Evolutionary conservation across 2,329 filamentous ascomycete species (phyloP), one percentile per base, ranked within the genome.

Genomic region (Dactylellina cionopaga): DNA sequence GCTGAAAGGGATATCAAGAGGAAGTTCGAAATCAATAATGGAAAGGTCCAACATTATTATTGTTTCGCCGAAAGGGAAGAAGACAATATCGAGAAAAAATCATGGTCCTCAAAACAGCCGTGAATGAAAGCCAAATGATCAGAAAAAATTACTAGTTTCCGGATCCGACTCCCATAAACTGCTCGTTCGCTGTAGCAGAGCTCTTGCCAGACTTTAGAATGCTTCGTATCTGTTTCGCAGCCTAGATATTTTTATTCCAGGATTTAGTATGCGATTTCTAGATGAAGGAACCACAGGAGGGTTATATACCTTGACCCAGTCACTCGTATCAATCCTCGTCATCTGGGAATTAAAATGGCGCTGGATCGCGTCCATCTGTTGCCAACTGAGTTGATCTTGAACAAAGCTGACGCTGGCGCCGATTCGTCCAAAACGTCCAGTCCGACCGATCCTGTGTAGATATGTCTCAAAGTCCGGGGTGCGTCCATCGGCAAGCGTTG

Each of bases 391-490:
- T 79, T 89, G 88, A 81, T 96, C 92, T 77, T 92, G 91, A 58
- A 99, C 92, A 77, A 99, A 97, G 75, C 90, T 96, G 79, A 99
- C 93, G 68, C 92, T 93, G 76, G 98, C 95, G 78, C 95, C 95
- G 31, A 98, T 92, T 80, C 94, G 93, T 65, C 95, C 95, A 78
- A 99, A 99, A 76, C 95, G 91, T 75, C 95, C 95, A 11, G 95
- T 99, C 79, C 95, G 92, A 74, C 95, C 95, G 77, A 99, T 99
- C 79, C 95, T 91, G 85, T 99, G 95, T 51, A 99, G 89, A 79
- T 99, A 99, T 0, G 95, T 99, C 83, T 98, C 93, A 47, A 89
- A 89, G 79, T 99, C 95, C 11, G 94, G 90, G 29, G 85, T 82
- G 39, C 90, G 89, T 78, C 90, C 89, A 77, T 88, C 83, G 75